These are phyloP conservation scores for Chaetomium sp. DNA, from an alignment of 2,329 filamentous ascomycete species.

Conservation along the genomic window DNA sequence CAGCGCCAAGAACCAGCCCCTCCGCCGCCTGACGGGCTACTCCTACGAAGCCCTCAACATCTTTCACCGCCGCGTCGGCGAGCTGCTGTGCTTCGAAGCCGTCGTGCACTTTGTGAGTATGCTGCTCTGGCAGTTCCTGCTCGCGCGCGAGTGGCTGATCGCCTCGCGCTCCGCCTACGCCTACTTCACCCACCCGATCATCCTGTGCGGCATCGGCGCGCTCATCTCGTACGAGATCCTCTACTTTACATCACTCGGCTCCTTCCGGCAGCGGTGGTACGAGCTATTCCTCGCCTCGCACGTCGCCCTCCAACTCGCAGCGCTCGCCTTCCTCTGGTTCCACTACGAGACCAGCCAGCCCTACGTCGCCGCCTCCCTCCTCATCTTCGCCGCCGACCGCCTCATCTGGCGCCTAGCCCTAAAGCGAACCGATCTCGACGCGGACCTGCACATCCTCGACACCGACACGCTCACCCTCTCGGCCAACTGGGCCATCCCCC, in stretches of 20 bases:
- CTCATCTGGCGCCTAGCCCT: constrained; percentile 58
- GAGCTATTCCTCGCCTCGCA: constrained; percentile 64
- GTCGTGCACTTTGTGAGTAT: constrained; percentile 59
- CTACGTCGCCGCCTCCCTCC: constrained; percentile 56
- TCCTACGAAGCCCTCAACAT: constrained; percentile 69
- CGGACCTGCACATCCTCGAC: constrained; percentile 55
- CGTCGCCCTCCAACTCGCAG: constrained; percentile 58
- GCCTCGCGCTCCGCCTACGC: constrained; percentile 43
- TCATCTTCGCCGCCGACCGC: constrained; percentile 61
- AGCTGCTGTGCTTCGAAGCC: constrained; percentile 62
- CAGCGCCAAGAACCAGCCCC: constrained; percentile 66
- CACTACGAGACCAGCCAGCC: constrained; percentile 56
- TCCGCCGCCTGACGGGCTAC: constrained; percentile 61
- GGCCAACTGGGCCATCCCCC: constrained; percentile 42
- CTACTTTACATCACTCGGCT: constrained; percentile 62
- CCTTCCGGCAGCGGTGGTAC: constrained; percentile 62
- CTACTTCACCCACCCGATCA: constrained; percentile 55
- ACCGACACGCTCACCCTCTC: constrained; percentile 56
- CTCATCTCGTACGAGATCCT: constrained; percentile 62
- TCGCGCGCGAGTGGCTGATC: constrained; percentile 52
- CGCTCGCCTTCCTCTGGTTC: constrained; percentile 59
- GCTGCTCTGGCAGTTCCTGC: constrained; percentile 56
- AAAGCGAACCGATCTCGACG: constrained; percentile 52
- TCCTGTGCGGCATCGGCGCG: constrained; percentile 57
- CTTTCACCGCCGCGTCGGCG: constrained; percentile 64